Evolutionary conservation across 345 rosid species (phyloP).

Genomic region (Dovyalis caffra): DNA sequence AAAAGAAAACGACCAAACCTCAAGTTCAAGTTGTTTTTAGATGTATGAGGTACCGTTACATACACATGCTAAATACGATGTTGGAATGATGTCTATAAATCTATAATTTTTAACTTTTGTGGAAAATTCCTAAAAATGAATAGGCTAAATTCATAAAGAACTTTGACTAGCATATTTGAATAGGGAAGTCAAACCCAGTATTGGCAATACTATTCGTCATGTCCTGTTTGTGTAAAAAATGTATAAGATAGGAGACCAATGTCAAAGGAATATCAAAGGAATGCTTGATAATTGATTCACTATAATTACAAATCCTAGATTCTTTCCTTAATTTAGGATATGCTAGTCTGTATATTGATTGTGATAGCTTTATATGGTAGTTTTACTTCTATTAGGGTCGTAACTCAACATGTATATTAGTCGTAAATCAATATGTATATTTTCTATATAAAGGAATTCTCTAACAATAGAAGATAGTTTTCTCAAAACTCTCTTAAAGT

Average conservation of each 20-base stretch:
- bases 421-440: too few species aligned
- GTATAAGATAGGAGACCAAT: conserved; percentile 91
- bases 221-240: conserved; percentile 65
- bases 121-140: neutral
- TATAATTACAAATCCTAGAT: too few species aligned
- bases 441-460: too few species aligned
- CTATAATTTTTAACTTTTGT: neutral
- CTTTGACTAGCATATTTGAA: neutral
- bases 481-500: too few species aligned
- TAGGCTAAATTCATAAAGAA: neutral
- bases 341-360: too few species aligned
- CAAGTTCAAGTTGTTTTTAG: neutral
- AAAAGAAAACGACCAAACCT: neutral
- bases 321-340: too few species aligned
- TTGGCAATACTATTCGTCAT: conserved; percentile 89
- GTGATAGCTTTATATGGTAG: too few species aligned
- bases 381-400: too few species aligned
- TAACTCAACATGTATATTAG: too few species aligned
- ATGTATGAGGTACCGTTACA: neutral
- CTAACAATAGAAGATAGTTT: too few species aligned
- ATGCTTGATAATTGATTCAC: too few species aligned
- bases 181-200: conserved; percentile 50
- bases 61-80: neutral
- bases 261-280: too few species aligned
- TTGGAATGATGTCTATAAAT: neutral